Percentiles rank a stretch among this genome's conserved stretches.
These are phyloP conservation scores for Theobroma cacao DNA, from an alignment of 345 rosid genomes.

Conservation along the genomic window DNA sequence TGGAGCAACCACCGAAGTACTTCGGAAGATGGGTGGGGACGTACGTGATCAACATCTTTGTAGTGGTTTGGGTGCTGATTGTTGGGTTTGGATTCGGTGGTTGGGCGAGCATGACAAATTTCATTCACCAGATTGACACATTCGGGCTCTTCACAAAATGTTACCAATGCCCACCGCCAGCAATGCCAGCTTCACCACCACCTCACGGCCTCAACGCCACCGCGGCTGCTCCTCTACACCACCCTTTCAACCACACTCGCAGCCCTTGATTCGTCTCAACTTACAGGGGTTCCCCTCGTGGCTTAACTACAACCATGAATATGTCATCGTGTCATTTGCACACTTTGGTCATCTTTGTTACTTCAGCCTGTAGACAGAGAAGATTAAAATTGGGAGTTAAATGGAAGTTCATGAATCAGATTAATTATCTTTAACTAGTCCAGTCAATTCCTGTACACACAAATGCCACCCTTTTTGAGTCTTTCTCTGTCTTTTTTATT, in stretches of 20 bases:
- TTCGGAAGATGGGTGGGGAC: slow-evolving; percentile 87
- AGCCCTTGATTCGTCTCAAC: slow-evolving; percentile 32
- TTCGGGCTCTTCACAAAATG: slow-evolving; percentile 95
- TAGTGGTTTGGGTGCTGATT: slow-evolving; percentile 89
- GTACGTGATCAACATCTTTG: slow-evolving; percentile 64
- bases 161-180: slow-evolving; percentile 79
- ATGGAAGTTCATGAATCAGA: slow-evolving; percentile 1
- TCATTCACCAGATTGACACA: slow-evolving; percentile 90
- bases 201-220: slow-evolving; percentile 39
- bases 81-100: slow-evolving; percentile 99
- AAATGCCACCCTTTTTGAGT: background rate
- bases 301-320: background rate
- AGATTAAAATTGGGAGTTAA: background rate
- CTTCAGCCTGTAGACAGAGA: slow-evolving; percentile 12
- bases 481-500: slow-evolving; percentile 4
- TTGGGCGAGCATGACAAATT: slow-evolving; percentile 88
- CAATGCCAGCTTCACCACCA: slow-evolving; percentile 10
- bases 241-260: slow-evolving; percentile 44
- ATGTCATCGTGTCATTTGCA: slow-evolving; percentile 9
- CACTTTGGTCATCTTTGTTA: background rate
- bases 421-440: background rate
- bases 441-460: background rate
- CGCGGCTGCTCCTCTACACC: slow-evolving; percentile 35
- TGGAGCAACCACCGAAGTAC: slow-evolving; percentile 80
- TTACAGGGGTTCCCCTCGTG: background rate